phyloP scores from a whole-genome alignment of 2,329 filamentous ascomycete species.

The Sarocladium kiliense region DNA sequence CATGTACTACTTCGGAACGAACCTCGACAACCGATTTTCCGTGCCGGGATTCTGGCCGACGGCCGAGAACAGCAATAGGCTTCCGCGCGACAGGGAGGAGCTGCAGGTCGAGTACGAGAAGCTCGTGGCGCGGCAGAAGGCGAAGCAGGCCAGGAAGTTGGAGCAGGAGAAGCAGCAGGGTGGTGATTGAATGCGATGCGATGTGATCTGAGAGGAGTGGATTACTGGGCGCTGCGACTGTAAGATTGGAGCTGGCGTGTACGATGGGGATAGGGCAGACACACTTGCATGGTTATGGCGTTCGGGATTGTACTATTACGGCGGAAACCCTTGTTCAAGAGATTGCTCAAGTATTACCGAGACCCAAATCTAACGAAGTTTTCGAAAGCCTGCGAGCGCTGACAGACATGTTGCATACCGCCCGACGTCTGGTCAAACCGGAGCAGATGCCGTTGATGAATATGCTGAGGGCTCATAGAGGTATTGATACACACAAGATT shows the following conservation, averaged over 20 bases:
- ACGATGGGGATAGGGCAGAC: background rate
- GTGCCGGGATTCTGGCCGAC: slow-evolving; percentile 94
- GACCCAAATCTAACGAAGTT: too few relatives aligned
- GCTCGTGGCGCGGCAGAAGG: slow-evolving; percentile 60
- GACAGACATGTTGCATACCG: too few relatives aligned
- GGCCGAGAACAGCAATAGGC: slow-evolving; percentile 67
- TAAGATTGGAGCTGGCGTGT: background rate
- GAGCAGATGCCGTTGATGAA: too few relatives aligned
- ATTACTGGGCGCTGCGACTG: background rate
- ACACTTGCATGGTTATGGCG: background rate
- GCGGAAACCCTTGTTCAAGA: background rate
- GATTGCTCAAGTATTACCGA: too few relatives aligned
- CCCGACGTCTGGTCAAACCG: too few relatives aligned
- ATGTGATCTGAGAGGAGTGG: slow-evolving; percentile 18
- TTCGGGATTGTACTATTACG: background rate
- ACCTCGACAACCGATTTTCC: slow-evolving; percentile 86
- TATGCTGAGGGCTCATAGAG: too few relatives aligned
- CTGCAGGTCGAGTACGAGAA: slow-evolving; percentile 77
- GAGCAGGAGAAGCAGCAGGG: slow-evolving; percentile 28
- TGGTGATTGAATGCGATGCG: slow-evolving; percentile 19
- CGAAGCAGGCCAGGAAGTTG: slow-evolving; percentile 59
- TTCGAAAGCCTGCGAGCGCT: too few relatives aligned
- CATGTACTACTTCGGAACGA: slow-evolving; percentile 99
- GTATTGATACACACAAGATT: too few relatives aligned
- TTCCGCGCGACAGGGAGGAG: slow-evolving; percentile 74